Evolutionary conservation across 805 yeast genomes (phyloP).

Genomic region (Kurtzmaniella fragi): DNA sequence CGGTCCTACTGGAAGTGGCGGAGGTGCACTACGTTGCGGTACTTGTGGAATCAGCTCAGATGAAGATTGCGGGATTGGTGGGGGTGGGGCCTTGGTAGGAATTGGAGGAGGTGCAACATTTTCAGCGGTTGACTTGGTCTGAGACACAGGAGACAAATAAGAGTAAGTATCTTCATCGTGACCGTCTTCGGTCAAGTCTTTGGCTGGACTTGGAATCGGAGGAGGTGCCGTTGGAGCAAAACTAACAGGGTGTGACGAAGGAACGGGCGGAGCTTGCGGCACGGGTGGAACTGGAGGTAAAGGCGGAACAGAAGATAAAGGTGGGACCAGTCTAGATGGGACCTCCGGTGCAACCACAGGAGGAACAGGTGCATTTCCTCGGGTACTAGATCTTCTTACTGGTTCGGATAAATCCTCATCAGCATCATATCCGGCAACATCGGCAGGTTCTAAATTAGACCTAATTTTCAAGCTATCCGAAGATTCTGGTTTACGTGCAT

Average conservation of each 20-base stretch:
- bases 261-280: conserved; percentile 1
- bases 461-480: conserved; percentile 4
- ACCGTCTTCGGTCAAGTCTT: conserved; percentile 7
- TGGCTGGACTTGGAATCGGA: conserved; percentile 8
- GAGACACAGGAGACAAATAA: conserved; percentile 6
- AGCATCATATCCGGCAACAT: conserved; percentile 63
- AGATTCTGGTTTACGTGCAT: conserved; percentile 6
- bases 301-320: conserved; percentile 7
- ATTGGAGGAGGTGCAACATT: conserved; percentile 11
- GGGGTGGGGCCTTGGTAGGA: conserved; percentile 11
- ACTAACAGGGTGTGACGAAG: conserved; percentile 2
- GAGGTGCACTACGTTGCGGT: conserved; percentile 11
- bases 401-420: conserved; percentile 46
- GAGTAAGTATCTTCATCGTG: conserved; percentile 7
- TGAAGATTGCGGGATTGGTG: conserved; percentile 12
- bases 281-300: conserved; percentile 9
- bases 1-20: conserved; percentile 11
- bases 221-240: conserved; percentile 13
- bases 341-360: not conserved
- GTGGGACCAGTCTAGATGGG: conserved; percentile 9
- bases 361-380: not conserved
- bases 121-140: conserved; percentile 7
- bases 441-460: conserved; percentile 12
- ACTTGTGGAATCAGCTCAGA: conserved; percentile 12
- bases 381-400: not conserved